phyloP scores from a whole-genome alignment of 768 basidiomycete species.

The Trichaptum fuscoviolaceum region DNA sequence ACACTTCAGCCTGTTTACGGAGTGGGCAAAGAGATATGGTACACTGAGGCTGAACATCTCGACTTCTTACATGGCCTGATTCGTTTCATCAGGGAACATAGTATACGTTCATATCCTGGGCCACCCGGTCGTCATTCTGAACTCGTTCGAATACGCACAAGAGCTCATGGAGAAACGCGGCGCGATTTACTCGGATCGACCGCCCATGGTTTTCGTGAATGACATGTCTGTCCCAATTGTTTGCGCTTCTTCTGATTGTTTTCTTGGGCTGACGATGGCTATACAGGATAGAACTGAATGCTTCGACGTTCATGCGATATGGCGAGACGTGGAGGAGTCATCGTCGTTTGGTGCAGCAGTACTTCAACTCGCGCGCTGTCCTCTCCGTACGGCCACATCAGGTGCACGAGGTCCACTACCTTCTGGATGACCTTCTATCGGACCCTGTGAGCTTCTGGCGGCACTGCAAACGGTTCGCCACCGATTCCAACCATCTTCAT shows the following conservation, averaged over 20 bases:
- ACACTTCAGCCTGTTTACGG: slow-evolving; percentile 57
- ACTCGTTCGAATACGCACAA: slow-evolving; percentile 48
- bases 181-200: slow-evolving; percentile 71
- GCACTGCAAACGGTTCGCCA: slow-evolving; percentile 4
- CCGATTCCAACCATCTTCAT: neutral
- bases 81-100: slow-evolving; percentile 39
- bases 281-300: neutral
- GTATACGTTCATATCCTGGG: slow-evolving; percentile 63
- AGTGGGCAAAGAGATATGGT: slow-evolving; percentile 66
- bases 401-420: neutral
- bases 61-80: neutral
- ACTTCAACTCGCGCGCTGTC: slow-evolving; percentile 16
- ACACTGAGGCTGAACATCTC: slow-evolving; percentile 16
- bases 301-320: slow-evolving; percentile 18
- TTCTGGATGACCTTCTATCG: slow-evolving; percentile 6
- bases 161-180: slow-evolving; percentile 71
- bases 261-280: too few species aligned
- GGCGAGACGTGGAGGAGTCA: slow-evolving; percentile 20
- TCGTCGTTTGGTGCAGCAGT: slow-evolving; percentile 21
- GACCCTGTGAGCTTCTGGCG: slow-evolving; percentile 6
- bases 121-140: slow-evolving; percentile 63
- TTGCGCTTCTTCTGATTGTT: neutral
- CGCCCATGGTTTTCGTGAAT: slow-evolving; percentile 59
- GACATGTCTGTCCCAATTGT: slow-evolving; percentile 51
- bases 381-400: slow-evolving; percentile 5